These are phyloP conservation scores for Rhodocollybia butyracea DNA, from an alignment of 768 basidiomycete genomes.

Conservation along the genomic window DNA sequence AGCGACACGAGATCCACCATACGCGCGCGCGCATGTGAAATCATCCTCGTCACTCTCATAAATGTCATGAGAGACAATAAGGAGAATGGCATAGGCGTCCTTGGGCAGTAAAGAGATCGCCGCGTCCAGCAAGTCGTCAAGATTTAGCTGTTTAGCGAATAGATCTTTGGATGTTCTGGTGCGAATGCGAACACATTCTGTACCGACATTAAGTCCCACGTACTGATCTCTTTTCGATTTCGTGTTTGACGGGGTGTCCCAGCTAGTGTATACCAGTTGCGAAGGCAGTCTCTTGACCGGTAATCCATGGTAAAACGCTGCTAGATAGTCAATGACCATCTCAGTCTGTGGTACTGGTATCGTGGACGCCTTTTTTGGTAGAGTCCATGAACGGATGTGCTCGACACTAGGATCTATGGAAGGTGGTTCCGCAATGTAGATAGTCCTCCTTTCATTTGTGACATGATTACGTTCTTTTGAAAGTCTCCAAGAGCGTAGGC, in stretches of 20 bases:
- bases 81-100: constrained; percentile 31
- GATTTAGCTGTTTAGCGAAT: constrained; percentile 29
- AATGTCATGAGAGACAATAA: constrained; percentile 32
- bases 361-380: constrained; percentile 5
- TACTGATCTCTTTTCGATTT: constrained; percentile 15
- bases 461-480: constrained; percentile 29
- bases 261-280: constrained; percentile 21
- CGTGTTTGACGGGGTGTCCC: constrained; percentile 15
- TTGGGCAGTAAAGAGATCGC: constrained; percentile 30
- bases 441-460: constrained; percentile 19
- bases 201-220: constrained; percentile 26
- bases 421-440: constrained; percentile 32
- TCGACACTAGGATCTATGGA: constrained; percentile 17
- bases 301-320: constrained; percentile 32
- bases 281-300: constrained; percentile 21
- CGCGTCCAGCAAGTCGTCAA: constrained; percentile 34
- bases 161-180: constrained; percentile 20
- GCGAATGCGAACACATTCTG: constrained; percentile 31
- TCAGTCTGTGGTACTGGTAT: constrained; percentile 15
- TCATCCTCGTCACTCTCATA: constrained; percentile 32
- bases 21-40: constrained; percentile 37
- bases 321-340: constrained; percentile 27
- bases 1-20: constrained; percentile 36
- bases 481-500: constrained; percentile 25
- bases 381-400: constrained; percentile 23